Base-by-base conservation (phyloP, 2,329 filamentous ascomycete genomes). In the Fusarium globosum region DNA sequence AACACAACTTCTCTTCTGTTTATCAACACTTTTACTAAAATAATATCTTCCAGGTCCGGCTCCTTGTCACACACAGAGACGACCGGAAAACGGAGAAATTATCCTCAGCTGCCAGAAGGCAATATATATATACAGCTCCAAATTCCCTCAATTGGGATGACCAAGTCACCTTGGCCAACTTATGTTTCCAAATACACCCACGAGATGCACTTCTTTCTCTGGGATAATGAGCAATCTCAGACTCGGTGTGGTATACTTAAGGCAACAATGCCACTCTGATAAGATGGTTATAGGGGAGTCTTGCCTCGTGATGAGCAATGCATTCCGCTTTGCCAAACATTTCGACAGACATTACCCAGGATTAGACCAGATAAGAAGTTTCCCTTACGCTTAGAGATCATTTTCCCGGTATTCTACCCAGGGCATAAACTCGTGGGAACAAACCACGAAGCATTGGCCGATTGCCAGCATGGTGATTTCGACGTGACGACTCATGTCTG, bases 381-480 rank as follows among this genome's bases (percentile, higher is more conserved):
- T 6, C 21, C 14, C 2, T 7, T 30, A 4, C 46, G 46, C 15
- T 6, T 30, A 3, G 46, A 49, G 0, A 30, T 30, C 0, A 30
- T n/a, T n/a, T 49, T 9, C 28, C 7, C 21, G 0, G 3, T 28
- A 13, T 49, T 6, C 8, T 5, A n/a, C 20, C 28, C 28, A 8
- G 20, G 7, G 7, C 20, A n/a, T 49, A n/a, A n/a, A 16, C 28
- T 30, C 21, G 14, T 49, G 28, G 46, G 28, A 16, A 18, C 14
- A 2, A 49, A 30, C 5, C 28, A 30, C 3, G 6, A 49, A 18
- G 14, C 28, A 2, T 30, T 49, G 10, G 14, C 28, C 7, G 28
- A 30, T 49, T 49, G 7, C 28, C 46, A 49, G 14, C 14, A 35
- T 35, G 33, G 33, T 35, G 13, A 35, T 35, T 35, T 35, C 33